These are phyloP conservation scores for Lyophyllum semitale DNA, from an alignment of 768 basidiomycete species.

Conservation along the genomic window DNA sequence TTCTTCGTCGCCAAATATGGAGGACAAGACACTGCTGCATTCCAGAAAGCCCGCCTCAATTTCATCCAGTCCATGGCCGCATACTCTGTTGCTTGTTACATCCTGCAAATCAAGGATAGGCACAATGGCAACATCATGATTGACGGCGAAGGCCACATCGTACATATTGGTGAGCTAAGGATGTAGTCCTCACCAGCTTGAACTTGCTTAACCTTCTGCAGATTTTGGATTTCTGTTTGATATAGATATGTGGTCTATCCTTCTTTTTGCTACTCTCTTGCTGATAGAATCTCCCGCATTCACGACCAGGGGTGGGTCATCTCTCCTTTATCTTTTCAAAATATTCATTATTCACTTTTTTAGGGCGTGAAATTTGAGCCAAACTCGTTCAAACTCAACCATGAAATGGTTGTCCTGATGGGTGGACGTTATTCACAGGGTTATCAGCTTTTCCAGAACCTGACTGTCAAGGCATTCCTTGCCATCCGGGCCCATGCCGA, in stretches of 20 bases:
- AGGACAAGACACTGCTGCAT: conserved; percentile 82
- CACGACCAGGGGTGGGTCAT: conserved; percentile 69
- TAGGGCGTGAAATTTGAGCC: conserved; percentile 99
- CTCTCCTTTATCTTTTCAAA: conserved; percentile 4
- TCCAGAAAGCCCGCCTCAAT: conserved; percentile 91
- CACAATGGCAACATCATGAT: conserved; percentile 99
- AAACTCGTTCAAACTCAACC: conserved; percentile 95
- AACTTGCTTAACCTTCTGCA: conserved; percentile 27
- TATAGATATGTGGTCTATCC: conserved; percentile 78
- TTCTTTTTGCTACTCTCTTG: conserved; percentile 4
- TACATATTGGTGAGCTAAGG: conserved; percentile 79
- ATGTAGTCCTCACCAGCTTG: neutral
- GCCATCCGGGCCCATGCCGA: conserved; percentile 94
- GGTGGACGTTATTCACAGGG: conserved; percentile 94
- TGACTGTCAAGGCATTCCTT: conserved; percentile 95
- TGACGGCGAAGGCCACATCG: conserved; percentile 94
- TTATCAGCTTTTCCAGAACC: conserved; percentile 89
- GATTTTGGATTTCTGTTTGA: conserved; percentile 97
- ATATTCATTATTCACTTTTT: neutral
- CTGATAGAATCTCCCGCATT: conserved; percentile 30
- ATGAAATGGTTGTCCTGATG: conserved; percentile 98
- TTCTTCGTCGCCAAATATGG: conserved; percentile 97
- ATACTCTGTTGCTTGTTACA: conserved; percentile 97
- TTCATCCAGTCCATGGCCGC: conserved; percentile 99
- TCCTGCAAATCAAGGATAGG: conserved; percentile 96